Evolutionary conservation across 176 grass and related monocot genomes (phyloP).

Genomic region (Oryza brachyantha): DNA sequence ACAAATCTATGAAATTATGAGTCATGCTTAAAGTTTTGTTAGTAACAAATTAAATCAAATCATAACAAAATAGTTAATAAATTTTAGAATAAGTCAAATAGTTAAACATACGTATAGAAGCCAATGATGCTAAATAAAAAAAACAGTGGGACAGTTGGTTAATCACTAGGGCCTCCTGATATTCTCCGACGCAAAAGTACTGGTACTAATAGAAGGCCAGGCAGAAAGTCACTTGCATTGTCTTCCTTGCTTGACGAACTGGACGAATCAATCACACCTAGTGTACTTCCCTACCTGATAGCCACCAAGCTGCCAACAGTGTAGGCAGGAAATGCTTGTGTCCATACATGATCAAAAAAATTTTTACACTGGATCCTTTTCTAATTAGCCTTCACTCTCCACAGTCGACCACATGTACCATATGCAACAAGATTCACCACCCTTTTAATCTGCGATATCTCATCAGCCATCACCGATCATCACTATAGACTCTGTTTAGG

Average conservation of each 20-base stretch:
- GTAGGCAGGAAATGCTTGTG: neutral
- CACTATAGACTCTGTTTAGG: too few species aligned
- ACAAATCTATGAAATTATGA: too few species aligned
- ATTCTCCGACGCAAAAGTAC: slow-evolving; percentile 1
- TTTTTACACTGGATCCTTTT: neutral
- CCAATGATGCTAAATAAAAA: too few species aligned
- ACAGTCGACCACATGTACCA: too few species aligned
- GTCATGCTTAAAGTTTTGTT: too few species aligned
- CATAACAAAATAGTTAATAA: too few species aligned
- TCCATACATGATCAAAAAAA: neutral
- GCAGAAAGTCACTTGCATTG: slow-evolving; percentile 15
- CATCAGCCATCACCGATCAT: neutral
- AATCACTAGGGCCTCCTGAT: neutral
- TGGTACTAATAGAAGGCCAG: neutral
- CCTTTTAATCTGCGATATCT: too few species aligned
- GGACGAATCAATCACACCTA: slow-evolving; percentile 26
- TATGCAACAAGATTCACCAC: slow-evolving; percentile 9
- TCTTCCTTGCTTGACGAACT: slow-evolving; percentile 27
- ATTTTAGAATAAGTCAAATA: too few species aligned
- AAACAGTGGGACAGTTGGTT: neutral
- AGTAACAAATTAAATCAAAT: too few species aligned
- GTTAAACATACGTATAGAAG: too few species aligned
- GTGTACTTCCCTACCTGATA: neutral
- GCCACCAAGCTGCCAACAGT: too few species aligned
- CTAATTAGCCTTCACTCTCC: neutral